Conservation (phyloP, 2,329 filamentous ascomycete genomes). For the Fusarium marasasianum region DNA sequence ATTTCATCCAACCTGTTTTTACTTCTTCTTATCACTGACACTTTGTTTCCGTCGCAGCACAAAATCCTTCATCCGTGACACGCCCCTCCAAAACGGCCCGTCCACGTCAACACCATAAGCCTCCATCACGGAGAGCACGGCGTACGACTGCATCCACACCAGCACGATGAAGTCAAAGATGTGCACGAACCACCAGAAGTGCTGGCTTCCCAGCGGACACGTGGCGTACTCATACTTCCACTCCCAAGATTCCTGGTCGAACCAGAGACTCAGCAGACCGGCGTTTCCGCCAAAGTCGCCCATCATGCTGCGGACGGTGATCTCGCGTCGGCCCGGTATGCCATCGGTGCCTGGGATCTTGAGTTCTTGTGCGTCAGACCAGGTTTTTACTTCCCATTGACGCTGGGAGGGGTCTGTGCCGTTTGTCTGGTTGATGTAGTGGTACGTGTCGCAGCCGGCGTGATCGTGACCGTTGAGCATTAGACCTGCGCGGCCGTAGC, state of each 20-base stretch:
- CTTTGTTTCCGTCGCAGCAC: conserved; percentile 29
- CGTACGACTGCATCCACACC: conserved; percentile 43
- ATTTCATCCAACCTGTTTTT: conserved; percentile 29
- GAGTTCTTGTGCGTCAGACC: conserved; percentile 54
- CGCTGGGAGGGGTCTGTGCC: conserved; percentile 52
- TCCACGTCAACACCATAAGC: conserved; percentile 50
- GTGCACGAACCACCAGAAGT: conserved; percentile 94
- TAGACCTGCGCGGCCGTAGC: conserved; percentile 76
- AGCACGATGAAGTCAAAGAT: conserved; percentile 69
- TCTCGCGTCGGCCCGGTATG: conserved; percentile 78
- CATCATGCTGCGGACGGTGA: conserved; percentile 99
- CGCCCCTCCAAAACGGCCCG: conserved; percentile 31
- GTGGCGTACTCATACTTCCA: conserved; percentile 86
- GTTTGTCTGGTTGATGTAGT: conserved; percentile 76
- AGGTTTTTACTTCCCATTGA: conserved; percentile 61
- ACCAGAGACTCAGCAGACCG: conserved; percentile 89
- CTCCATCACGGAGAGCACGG: conserved; percentile 39
- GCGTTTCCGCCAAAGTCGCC: conserved; percentile 93
- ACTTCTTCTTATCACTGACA: conserved; percentile 21
- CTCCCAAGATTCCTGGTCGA: conserved; percentile 74
- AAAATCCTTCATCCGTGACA: conserved; percentile 23
- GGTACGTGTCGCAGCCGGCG: conserved; percentile 89
- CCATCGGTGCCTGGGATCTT: conserved; percentile 54
- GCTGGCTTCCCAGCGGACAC: conserved; percentile 84
- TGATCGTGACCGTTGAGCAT: conserved; percentile 96